These are phyloP conservation scores for Camellia oleifera DNA, from an alignment of 179 eudicot genomes.

Conservation along the genomic window DNA sequence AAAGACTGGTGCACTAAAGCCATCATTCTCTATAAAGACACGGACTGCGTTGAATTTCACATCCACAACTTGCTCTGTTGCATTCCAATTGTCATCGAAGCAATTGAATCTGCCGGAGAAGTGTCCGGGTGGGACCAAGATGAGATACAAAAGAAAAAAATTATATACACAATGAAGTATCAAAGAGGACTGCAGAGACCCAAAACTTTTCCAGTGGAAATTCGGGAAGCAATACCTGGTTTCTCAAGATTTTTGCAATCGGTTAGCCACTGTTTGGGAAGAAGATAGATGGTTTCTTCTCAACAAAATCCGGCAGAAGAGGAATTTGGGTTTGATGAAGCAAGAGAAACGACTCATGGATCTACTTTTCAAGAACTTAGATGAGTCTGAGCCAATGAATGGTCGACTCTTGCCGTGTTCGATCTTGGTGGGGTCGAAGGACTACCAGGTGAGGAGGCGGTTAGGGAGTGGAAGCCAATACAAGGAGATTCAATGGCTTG, in stretches of 20 bases:
- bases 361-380: conserved; percentile 49
- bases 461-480: conserved; percentile 58
- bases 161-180: conserved; percentile 55
- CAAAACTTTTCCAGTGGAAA: conserved; percentile 57
- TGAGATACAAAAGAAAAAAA: conserved; percentile 63
- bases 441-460: conserved; percentile 59
- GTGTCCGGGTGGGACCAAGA: conserved; percentile 65
- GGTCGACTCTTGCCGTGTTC: conserved; percentile 50
- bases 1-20: conserved; percentile 70
- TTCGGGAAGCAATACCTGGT: conserved; percentile 59
- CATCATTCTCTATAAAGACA: conserved; percentile 48
- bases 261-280: conserved; percentile 51
- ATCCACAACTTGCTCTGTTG: conserved; percentile 58
- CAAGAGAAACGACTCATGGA: conserved; percentile 40
- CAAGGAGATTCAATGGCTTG: conserved; percentile 79
- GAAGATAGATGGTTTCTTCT: conserved; percentile 63
- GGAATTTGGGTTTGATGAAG: conserved; percentile 34
- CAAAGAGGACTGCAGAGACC: conserved; percentile 54
- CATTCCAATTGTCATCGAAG: conserved; percentile 57
- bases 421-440: conserved; percentile 49
- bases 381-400: conserved; percentile 21
- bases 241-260: conserved; percentile 40
- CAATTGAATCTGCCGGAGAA: conserved; percentile 62
- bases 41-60: conserved; percentile 59
- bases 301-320: conserved; percentile 47